Conservation (phyloP, 2,329 filamentous ascomycete species). For the Hymenoscyphus fructigenus region DNA sequence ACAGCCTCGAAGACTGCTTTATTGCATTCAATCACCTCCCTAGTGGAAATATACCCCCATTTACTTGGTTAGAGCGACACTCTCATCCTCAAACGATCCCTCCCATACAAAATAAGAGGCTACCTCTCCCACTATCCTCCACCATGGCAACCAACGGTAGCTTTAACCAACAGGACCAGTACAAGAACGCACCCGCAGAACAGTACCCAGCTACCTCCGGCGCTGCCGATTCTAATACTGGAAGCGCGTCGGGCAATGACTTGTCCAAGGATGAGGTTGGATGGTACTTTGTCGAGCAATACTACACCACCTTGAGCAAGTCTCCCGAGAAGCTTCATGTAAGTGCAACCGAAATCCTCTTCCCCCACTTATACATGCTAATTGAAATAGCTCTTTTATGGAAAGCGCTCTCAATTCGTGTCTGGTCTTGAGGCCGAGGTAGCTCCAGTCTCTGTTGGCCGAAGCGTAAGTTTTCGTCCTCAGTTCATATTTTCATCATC, state of each 20-base stretch:
- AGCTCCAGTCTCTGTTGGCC: slow-evolving; percentile 80
- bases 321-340: slow-evolving; percentile 88
- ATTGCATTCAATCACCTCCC: slow-evolving; percentile 12
- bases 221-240: slow-evolving; percentile 30
- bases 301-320: slow-evolving; percentile 97
- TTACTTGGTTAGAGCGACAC: slow-evolving; percentile 16
- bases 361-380: slow-evolving; percentile 21
- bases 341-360: slow-evolving; percentile 33
- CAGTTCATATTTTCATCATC: slow-evolving; percentile 3
- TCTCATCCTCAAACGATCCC: slow-evolving; percentile 8
- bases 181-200: slow-evolving; percentile 34
- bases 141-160: slow-evolving; percentile 38
- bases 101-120: neutral
- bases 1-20: slow-evolving; percentile 18
- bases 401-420: slow-evolving; percentile 93
- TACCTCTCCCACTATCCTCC: slow-evolving; percentile 13
- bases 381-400: slow-evolving; percentile 75
- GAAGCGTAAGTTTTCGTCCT: slow-evolving; percentile 62
- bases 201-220: slow-evolving; percentile 37
- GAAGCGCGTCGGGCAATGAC: slow-evolving; percentile 44
- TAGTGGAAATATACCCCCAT: neutral
- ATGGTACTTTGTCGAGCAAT: slow-evolving; percentile 99
- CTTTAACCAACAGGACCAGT: slow-evolving; percentile 38
- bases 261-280: slow-evolving; percentile 89
- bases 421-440: slow-evolving; percentile 89